Evolutionary conservation across 2,329 filamentous ascomycete species (phyloP), one percentile per base, ranked within the genome.

Genomic region (Exophiala lecanii-corni): DNA sequence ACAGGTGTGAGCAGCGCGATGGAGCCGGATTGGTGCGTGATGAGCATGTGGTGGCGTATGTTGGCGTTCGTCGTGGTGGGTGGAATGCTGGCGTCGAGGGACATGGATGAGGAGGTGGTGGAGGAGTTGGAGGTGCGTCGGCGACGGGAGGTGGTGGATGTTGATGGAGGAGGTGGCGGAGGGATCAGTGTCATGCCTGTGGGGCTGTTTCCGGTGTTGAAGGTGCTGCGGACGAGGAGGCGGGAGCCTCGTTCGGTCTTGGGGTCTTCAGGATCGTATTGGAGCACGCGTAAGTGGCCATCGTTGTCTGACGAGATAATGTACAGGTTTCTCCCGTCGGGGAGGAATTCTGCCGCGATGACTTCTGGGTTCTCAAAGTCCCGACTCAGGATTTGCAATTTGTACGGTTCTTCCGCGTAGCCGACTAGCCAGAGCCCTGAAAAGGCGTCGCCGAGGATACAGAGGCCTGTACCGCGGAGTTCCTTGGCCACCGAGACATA

Each of bases 381-480:
- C 66, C 96, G 96, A 31, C 89, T 89, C 54, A 97, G 89, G 3
- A 96, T 75, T 50, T 89, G 84, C 80, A 98, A 89, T 55, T 86
- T 89, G 62, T 97, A 98, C 1, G 92, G 92, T 59, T 97, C 92
- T 67, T 98, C 91, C 6, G 86, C 92, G 60, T 96, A 98, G 1
- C 92, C 92, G 0, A 87, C 86, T 55, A 98, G 94, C 89, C 92
- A 97, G 2, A 97, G 74, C 0, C 92, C 92, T 68, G 95, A 95
- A 61, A 92, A 81, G 1, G 85, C 86, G 67, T 98, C 92, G 0
- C 86, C 86, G 68, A 96, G 81, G 9, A 95, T 73, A 58, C 86
- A 89, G 61, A 98, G 74, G 0, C 91, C 89, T 0, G 88, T 94
- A 1, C 84, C 81, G 3, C 81, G 81, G 13, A 98, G 74, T 57